Evolutionary conservation across 2,329 filamentous ascomycete species (phyloP), one percentile per base, ranked within the genome.

Genomic region (Ceratocystis huliohia): DNA sequence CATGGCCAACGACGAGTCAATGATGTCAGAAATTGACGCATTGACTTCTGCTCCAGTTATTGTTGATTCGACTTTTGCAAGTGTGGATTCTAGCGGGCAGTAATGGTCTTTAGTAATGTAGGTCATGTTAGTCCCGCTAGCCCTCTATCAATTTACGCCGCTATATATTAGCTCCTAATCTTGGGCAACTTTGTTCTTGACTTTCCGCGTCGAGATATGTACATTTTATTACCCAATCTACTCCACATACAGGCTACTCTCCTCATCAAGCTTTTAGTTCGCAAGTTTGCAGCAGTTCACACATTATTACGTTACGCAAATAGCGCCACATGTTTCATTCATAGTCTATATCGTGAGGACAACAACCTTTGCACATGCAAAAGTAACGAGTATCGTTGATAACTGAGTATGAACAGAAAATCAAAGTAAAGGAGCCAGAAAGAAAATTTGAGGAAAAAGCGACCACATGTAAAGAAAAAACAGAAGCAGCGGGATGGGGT

Each of bases 1-100:
- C 66, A 79, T 85, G 67, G 78, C 81, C 20, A 78, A 80, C 0
- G 82, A 85, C 69, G 82, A 85, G 70, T 79, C 77, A 56, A 84
- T 85, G 69, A 83, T 84, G 75, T 78, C 75, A 66, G 82, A 84
- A 70, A 82, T 85, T 70, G 80, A 83, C 68, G 73, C 71, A 8
- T 44, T 68, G 41, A 68, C 67, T 22, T 56, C 66, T n/a, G 45
- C 56, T 2, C 67, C 67, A 15, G 41, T 66, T 6, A 68, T 68
- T 37, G 63, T 59, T 22, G 63, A 65, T 4, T 50, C 41, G 10
- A 57, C 50, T 3, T 68, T 61, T 25, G 8, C 44, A 25, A 41
- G 17, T 6, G 56, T 53, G 41, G 48, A 66, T 15, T 22, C 3
- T 10, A 56, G 50, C 15, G 25, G 41, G 33, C 41, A 46, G 53